Base-by-base conservation (phyloP, 169 alveolate genomes). In the Eimeria tenella region DNA sequence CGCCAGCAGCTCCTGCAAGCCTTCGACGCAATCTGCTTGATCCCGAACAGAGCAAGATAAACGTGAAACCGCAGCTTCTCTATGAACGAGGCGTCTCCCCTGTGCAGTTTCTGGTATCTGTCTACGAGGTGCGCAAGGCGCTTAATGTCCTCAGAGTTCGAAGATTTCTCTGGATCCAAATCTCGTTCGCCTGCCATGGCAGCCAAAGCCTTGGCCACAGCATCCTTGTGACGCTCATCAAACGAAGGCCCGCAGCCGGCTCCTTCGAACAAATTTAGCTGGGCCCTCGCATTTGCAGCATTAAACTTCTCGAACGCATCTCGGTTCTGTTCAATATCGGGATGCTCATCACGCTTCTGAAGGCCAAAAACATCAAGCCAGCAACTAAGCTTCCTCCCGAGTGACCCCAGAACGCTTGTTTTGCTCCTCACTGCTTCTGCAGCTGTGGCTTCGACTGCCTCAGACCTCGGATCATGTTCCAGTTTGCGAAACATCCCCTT, bases 391-490 rank as follows among this genome's bases (percentile, higher is more conserved):
- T 68, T 68, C 15, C 11, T 23, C 10, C 79, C 31, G 8, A 83
- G 53, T 13, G 60, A 83, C 17, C 62, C 56, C 42, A 83, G 56
- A 25, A 42, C 91, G 60, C 23, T 42, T 31, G 5, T 5, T 15
- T 13, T n/a, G 25, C 11, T 17, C 13, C 58, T 50, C 17, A 15
- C 79, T 3, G 65, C 65, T n/a, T 5, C 91, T 15, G 83, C 77
- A 56, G 71, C 79, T 42, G 86, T 21, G 13, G 74, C 87, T n/a
- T 3, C 87, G 15, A 75, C 23, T 15, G 86, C 93, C 55, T 62
- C 73, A 6, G 95, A 91, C 7, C 95, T 83, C 42, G 91, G 92
- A 73, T 91, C 91, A 23, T 86, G 91, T 3, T 91, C 95, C 53
- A 91, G 25, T 0, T 58, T 49, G 70, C 88, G 86, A 31, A 91